These are phyloP conservation scores for Globisporangium perplexum DNA, from an alignment of 352 stramenopile species.

Conservation along the genomic window DNA sequence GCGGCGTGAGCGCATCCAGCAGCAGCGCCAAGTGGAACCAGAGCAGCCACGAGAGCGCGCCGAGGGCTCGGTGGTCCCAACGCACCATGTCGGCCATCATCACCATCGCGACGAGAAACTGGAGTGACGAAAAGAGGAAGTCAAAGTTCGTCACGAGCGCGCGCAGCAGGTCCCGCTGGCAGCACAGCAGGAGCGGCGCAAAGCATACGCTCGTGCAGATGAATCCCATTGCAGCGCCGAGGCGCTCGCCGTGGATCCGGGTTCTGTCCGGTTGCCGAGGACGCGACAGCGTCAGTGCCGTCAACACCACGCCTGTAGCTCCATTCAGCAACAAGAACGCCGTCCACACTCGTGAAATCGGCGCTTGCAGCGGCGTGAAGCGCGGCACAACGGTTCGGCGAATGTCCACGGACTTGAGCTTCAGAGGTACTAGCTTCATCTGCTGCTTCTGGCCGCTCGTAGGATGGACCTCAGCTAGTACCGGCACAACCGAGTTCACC, in stretches of 20 bases:
- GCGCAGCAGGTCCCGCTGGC: slow-evolving; percentile 18
- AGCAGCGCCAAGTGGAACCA: slow-evolving; percentile 43
- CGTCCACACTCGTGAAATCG: slow-evolving; percentile 10
- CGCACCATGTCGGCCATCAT: slow-evolving; percentile 24
- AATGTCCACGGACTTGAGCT: slow-evolving; percentile 19
- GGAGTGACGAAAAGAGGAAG: slow-evolving; percentile 18
- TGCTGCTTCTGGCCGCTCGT: slow-evolving; percentile 13
- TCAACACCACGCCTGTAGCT: slow-evolving; percentile 14
- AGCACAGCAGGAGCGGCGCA: slow-evolving; percentile 7
- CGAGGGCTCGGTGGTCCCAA: slow-evolving; percentile 27
- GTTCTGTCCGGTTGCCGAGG: neutral
- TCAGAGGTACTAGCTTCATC: slow-evolving; percentile 28
- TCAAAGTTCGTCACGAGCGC: slow-evolving; percentile 20
- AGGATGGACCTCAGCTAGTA: slow-evolving; percentile 2
- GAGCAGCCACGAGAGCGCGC: slow-evolving; percentile 29
- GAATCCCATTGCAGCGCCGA: slow-evolving; percentile 10
- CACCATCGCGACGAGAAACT: slow-evolving; percentile 11
- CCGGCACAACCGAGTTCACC: slow-evolving; percentile 2
- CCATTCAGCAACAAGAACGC: slow-evolving; percentile 9
- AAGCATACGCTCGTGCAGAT: slow-evolving; percentile 13
- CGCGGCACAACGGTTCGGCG: slow-evolving; percentile 1
- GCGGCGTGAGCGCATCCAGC: slow-evolving; percentile 37
- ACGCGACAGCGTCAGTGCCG: slow-evolving; percentile 5
- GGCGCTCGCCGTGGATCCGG: slow-evolving; percentile 10
- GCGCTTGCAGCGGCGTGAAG: slow-evolving; percentile 9